Evolutionary conservation across 1,284 basidiomycete genomes (phyloP), one percentile per base, ranked within the genome.

Genomic region (Heterobasidion annosum): DNA sequence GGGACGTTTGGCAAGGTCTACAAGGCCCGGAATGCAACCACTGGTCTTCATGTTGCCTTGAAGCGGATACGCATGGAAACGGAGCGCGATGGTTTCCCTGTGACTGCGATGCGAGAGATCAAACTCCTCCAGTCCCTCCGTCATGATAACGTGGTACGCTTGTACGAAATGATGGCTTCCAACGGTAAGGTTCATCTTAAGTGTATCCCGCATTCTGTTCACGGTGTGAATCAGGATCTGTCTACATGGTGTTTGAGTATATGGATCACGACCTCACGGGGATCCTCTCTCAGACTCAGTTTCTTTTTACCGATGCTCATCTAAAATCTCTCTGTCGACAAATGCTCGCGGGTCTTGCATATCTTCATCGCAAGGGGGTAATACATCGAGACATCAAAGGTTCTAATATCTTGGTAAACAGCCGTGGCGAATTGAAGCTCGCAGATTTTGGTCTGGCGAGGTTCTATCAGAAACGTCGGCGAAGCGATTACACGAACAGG

Each of bases 211-310:
- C 8, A 45, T 45, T 12, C 5, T n/a, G 5, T 10, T 47, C 8
- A 18, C 45, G 40, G 40, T 25, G 8, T 48, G 47, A 25, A 50
- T 9, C 33, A 7, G 95, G 93, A 54, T 90, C 91, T 45, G 93
- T 98, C 18, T 98, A 95, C 71, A 99, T 99, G 95, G 96, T 99
- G 33, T 94, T 99, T 65, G 95, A 99, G 70, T 99, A 99, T 69
- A 94, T 98, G 91, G 94, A 99, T 65, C 96, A 99, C 68, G 97
- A 99, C 67, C 77, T 99, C 52, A 98, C 94, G 2, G 98, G 98
- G 2, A 80, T 99, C 53, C 77, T 99, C 12, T 91, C 93, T 1
- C 95, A 98, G 70, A 92, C 85, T 0, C 83, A 91, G 67, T 95
- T 91, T 63, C 74, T 67, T 46, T 98, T 99, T 66, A 79, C 82